Evolutionary conservation across 495 filamentous ascomycete genomes (phyloP).

Genomic region (Penicillium egyptiacum): DNA sequence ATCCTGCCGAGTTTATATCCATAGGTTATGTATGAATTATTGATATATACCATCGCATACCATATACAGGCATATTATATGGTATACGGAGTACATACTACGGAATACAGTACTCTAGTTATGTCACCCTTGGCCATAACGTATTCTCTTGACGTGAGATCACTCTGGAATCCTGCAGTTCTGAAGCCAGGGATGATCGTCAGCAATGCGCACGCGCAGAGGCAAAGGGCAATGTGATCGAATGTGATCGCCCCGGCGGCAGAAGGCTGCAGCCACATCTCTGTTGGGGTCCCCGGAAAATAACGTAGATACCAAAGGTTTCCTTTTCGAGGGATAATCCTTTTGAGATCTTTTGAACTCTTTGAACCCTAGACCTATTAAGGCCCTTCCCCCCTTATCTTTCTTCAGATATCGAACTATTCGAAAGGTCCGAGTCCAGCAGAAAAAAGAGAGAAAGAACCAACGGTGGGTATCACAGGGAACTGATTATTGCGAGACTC

Average conservation of each 20-base stretch:
- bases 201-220: constrained; percentile 24
- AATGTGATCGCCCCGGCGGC: constrained; percentile 17
- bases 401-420: neutral
- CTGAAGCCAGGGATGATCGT: constrained; percentile 28
- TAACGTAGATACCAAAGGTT: constrained; percentile 16
- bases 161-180: constrained; percentile 23
- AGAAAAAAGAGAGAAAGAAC: neutral
- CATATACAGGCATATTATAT: neutral
- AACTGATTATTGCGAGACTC: constrained; percentile 1
- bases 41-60: neutral
- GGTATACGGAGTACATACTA: neutral
- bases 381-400: neutral
- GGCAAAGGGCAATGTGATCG: constrained; percentile 16
- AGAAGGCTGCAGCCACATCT: constrained; percentile 39
- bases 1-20: constrained; percentile 10
- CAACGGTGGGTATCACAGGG: neutral
- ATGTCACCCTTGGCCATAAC: no score
- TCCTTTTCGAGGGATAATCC: constrained; percentile 9
- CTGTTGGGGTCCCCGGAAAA: constrained; percentile 25
- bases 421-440: neutral
- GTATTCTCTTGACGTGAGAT: constrained; percentile 10
- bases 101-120: no score
- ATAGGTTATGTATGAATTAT: neutral
- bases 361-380: neutral
- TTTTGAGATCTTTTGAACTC: neutral